Conservation (phyloP, 345 rosid genomes). For the Syzygium aromaticum region DNA sequence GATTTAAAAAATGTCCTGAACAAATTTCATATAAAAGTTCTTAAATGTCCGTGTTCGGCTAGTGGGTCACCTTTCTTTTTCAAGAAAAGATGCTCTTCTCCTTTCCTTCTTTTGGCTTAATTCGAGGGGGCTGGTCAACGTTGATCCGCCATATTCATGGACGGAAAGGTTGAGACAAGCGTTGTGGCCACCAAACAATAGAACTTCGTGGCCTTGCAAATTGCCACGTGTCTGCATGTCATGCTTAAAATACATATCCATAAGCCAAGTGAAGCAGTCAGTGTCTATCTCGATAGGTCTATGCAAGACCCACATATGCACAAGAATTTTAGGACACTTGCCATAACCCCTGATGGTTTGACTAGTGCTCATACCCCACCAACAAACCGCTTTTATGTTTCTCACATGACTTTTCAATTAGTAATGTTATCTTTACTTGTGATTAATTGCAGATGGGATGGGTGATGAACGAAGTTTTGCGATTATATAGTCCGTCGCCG, state of each 20-base stretch:
- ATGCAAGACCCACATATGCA: background rate
- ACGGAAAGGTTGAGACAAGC: background rate
- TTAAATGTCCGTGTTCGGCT: background rate
- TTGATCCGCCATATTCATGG: background rate
- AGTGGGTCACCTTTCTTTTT: background rate
- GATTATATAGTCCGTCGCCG: slow-evolving; percentile 5
- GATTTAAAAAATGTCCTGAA: background rate
- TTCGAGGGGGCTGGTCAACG: background rate
- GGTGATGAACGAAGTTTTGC: slow-evolving; percentile 12
- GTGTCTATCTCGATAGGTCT: background rate
- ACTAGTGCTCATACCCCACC: background rate
- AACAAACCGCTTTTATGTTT: background rate
- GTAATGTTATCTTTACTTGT: background rate
- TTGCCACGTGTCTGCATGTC: background rate
- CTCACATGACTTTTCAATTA: background rate
- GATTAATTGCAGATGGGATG: slow-evolving; percentile 6
- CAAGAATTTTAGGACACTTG: background rate
- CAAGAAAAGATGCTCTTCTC: background rate
- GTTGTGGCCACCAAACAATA: too few relatives aligned
- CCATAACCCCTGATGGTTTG: background rate
- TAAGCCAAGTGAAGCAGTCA: background rate
- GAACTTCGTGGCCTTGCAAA: background rate
- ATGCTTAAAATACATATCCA: background rate
- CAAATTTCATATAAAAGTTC: background rate
- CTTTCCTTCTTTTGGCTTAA: background rate